Conservation (phyloP, 1,139 yeast genomes). For the Hyphopichia pseudoburtonii region DNA sequence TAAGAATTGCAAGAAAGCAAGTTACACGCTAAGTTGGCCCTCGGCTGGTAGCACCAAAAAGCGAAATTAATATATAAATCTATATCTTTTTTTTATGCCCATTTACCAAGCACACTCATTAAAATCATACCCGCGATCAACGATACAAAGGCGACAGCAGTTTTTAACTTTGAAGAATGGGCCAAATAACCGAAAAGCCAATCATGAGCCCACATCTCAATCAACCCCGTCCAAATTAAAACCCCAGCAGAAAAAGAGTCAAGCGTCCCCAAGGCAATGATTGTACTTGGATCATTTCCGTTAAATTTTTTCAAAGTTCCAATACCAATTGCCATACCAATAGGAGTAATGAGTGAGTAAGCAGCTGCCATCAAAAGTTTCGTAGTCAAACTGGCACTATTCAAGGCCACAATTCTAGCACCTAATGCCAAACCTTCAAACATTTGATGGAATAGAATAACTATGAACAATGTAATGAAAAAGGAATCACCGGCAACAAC, state of each 20-base stretch:
- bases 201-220: conserved; percentile 35
- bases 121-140: conserved; percentile 31
- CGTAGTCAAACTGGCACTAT: conserved; percentile 3
- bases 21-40: too few species aligned
- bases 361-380: conserved; percentile 17
- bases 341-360: conserved; percentile 22
- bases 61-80: too few species aligned
- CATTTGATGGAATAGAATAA: conserved; percentile 19
- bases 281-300: conserved; percentile 29
- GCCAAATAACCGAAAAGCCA: conserved; percentile 31
- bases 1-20: too few species aligned
- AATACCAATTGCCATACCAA: conserved; percentile 30
- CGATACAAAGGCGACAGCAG: conserved; percentile 19
- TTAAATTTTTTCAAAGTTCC: conserved; percentile 27
- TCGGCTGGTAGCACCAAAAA: too few species aligned
- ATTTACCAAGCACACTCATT: conserved; percentile 42
- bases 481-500: conserved; percentile 27
- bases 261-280: conserved; percentile 32
- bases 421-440: conserved; percentile 20
- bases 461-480: conserved; percentile 19
- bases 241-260: conserved; percentile 38
- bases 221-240: conserved; percentile 32
- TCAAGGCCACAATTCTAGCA: conserved; percentile 16
- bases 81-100: conserved; percentile 39
- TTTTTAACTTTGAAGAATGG: conserved; percentile 18